These are phyloP conservation scores for Amphibolis antarctica DNA, from an alignment of 106 monocot genomes.

Conservation along the genomic window DNA sequence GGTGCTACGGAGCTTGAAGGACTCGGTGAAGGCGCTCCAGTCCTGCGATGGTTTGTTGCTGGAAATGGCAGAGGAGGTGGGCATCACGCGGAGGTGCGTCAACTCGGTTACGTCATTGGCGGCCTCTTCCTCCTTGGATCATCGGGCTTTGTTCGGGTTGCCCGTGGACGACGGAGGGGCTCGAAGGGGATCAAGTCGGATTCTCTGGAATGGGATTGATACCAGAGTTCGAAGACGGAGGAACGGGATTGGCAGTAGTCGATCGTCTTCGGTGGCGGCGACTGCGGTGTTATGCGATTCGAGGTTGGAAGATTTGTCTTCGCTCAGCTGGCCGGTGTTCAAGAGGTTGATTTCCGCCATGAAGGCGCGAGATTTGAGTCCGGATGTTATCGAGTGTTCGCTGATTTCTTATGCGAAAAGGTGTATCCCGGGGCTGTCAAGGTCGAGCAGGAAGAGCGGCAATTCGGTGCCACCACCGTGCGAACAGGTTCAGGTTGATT, in stretches of 20 bases:
- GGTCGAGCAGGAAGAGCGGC: constrained; percentile 34
- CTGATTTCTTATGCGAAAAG: constrained; percentile 66
- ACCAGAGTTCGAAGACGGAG: constrained; percentile 25
- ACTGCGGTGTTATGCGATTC: constrained; percentile 13
- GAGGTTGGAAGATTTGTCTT: constrained; percentile 64
- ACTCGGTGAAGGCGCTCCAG: constrained; percentile 45
- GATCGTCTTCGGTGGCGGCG: constrained; percentile 5
- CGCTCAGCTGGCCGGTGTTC: constrained; percentile 60
- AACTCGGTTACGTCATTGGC: constrained; percentile 49
- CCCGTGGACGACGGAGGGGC: constrained; percentile 41
- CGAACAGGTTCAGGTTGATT: not conserved
- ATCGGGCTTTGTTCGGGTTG: constrained; percentile 59
- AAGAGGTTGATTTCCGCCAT: constrained; percentile 63
- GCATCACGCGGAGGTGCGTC: constrained; percentile 45
- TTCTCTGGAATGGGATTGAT: constrained; percentile 34
- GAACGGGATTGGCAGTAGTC: constrained; percentile 2
- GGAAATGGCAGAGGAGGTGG: constrained; percentile 51
- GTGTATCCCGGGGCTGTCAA: constrained; percentile 65
- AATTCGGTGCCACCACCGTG: not conserved
- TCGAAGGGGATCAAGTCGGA: constrained; percentile 3
- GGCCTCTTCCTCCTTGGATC: constrained; percentile 17
- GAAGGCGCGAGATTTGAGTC: constrained; percentile 30
- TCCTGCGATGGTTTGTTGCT: constrained; percentile 45
- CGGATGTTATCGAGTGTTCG: constrained; percentile 55
- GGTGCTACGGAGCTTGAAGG: constrained; percentile 38